Evolutionary conservation across 2,329 filamentous ascomycete genomes (phyloP), one percentile per base, ranked within the genome.

Genomic region (Ophiostoma perfectum): DNA sequence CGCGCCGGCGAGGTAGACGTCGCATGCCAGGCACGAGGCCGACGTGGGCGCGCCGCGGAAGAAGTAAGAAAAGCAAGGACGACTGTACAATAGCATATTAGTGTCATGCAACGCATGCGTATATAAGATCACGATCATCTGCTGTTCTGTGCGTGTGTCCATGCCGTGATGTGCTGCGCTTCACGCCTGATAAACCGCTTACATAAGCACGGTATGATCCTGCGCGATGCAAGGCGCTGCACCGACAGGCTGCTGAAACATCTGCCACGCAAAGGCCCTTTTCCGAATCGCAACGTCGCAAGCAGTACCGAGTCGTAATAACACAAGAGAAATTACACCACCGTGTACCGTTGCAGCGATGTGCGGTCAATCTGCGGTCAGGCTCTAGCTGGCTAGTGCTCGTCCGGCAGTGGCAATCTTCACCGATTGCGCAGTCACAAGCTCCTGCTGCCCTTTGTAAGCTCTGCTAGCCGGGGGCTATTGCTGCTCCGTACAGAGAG

Each of bases 11-110:
- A 52, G 44, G 45, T 65, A 49, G 27, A 44, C 38, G 58, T 16
- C 27, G 41, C 14, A 52, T 11, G 49, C 9, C 49, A 27, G 27
- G 27, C 27, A 27, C 27, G 27, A 27, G 27, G 27, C 27, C 27
- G 27, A 27, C 27, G 27, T 27, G 2, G 27, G 27, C 27, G 27
- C 27, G 27, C 27, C 27, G 58, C 12, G 12, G 12, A 27, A 9
- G 16, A 12, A 6, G 41, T n/a, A 45, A 18, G 55, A 38, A 60
- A 16, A 27, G 18, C 16, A 49, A 16, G 12, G 4, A 45, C 64
- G 45, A 41, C 64, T 55, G 64, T 66, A 42, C 45, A 65, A 65
- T 52, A 65, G 45, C 12, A 36, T 47, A 49, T 49, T 18, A 27
- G 27, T 27, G 27, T 27, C 27, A 27, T 27, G 27, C 27, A 27